Evolutionary conservation across 768 basidiomycete genomes (phyloP).

Genomic region (Imleria badia): DNA sequence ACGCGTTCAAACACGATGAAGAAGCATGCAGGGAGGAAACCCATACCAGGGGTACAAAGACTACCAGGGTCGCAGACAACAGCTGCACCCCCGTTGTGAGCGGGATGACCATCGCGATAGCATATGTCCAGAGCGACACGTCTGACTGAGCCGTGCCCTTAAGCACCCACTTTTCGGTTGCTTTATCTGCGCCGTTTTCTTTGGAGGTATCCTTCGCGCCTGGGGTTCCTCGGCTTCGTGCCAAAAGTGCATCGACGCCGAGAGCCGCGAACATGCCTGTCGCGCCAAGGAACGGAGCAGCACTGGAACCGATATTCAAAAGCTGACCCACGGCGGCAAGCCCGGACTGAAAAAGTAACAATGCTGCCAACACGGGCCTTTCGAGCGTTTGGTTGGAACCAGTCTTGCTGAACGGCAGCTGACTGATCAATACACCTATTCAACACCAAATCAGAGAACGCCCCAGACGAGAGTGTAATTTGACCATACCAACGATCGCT

Average conservation of each 20-base stretch:
- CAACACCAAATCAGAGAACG: neutral
- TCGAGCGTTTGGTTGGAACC: slow-evolving; percentile 45
- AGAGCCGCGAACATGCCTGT: slow-evolving; percentile 57
- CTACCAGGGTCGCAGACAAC: slow-evolving; percentile 63
- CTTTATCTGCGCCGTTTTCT: slow-evolving; percentile 1
- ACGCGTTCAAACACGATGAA: slow-evolving; percentile 3
- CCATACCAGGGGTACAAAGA: slow-evolving; percentile 85
- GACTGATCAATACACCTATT: slow-evolving; percentile 61
- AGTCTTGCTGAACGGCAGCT: slow-evolving; percentile 47
- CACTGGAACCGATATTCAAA: slow-evolving; percentile 72
- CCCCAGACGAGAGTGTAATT: neutral
- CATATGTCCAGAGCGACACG: slow-evolving; percentile 63
- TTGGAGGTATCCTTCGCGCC: neutral
- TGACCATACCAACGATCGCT: slow-evolving; percentile 57
- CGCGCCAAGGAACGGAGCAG: slow-evolving; percentile 64
- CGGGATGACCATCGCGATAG: slow-evolving; percentile 54
- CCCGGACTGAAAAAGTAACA: slow-evolving; percentile 59
- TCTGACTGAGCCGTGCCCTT: slow-evolving; percentile 22
- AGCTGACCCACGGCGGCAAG: slow-evolving; percentile 62
- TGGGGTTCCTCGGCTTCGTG: slow-evolving; percentile 21
- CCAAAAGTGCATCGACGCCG: slow-evolving; percentile 48
- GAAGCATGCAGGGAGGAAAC: neutral
- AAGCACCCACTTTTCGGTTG: neutral
- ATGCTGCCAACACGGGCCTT: slow-evolving; percentile 55
- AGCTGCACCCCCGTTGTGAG: slow-evolving; percentile 59